Base-by-base conservation (phyloP, 2,329 filamentous ascomycete species). In the Colletotrichum paranaense region DNA sequence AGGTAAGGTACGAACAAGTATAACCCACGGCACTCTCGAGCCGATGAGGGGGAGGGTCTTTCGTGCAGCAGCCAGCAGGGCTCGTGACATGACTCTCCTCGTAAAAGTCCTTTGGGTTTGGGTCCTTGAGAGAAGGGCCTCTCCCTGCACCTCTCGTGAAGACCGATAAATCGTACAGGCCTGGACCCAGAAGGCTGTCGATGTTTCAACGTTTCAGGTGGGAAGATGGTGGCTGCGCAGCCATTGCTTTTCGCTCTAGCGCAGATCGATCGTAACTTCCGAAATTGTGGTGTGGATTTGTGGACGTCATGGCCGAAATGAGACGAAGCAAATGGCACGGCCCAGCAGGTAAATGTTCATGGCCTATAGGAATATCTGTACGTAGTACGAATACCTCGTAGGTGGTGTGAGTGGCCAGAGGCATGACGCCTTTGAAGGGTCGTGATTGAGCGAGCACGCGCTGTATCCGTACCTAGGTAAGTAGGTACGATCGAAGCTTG, bases 151-250 rank as follows among this genome's bases (percentile, higher is more conserved):
- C 66, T 73, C 42, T 70, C 60, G 49, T 38, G 66, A 65, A 56
- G 42, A 11, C 19, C 59, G 32, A 57, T n/a, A n/a, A 56, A 22
- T 24, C 60, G 46, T 57, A 28, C 67, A 73, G 60, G 67, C 55
- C 62, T 56, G 55, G 71, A 62, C 71, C 67, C 46, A 62, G 60
- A 71, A 71, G 60, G 62, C 56, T 66, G 55, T 65, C 55, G 67
- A 71, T 73, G 67, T 71, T 73, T 73, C 71, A 62, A 57, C 56
- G 67, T 73, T 73, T 73, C 71, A 73, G 71, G 71, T 66, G 55
- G 60, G 32, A 73, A 73, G 67, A 62, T 32, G 56, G 67, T 70
- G 67, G 55, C 42, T 67, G 49, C 60, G 55, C 58, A 56, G 59
- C 53, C 69, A 59, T 63, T 64, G 59, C 53, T 72, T 73, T 66